Percentiles rank a stretch among this genome's conserved stretches.
These are phyloP conservation scores for Russula sp. DNA, from an alignment of 768 basidiomycete genomes.

Conservation along the genomic window DNA sequence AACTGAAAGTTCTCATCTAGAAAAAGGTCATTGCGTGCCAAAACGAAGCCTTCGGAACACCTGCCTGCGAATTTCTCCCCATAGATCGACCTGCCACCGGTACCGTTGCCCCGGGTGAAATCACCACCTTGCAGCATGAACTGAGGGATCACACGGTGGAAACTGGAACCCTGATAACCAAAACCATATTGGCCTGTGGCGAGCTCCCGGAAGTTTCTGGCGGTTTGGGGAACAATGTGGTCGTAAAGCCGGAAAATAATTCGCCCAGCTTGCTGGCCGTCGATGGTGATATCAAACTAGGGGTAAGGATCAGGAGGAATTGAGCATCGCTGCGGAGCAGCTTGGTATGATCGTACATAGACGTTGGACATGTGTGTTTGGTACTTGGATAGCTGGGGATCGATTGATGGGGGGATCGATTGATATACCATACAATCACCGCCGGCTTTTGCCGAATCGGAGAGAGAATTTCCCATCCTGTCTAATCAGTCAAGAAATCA, in stretches of 20 bases:
- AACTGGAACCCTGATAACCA: constrained; percentile 63
- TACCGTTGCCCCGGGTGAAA: constrained; percentile 60
- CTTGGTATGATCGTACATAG: constrained; percentile 31
- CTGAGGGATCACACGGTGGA: constrained; percentile 80
- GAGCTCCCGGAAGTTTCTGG: constrained; percentile 85
- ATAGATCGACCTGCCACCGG: constrained; percentile 78
- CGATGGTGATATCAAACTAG: constrained; percentile 64
- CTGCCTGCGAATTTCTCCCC: constrained; percentile 60
- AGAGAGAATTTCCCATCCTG: constrained; percentile 5
- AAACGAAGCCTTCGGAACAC: constrained; percentile 22
- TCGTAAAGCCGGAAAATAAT: constrained; percentile 87
- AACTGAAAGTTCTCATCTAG: constrained; percentile 80
- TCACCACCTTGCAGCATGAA: constrained; percentile 94
- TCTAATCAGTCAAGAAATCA: neutral
- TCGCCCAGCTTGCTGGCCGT: constrained; percentile 38
- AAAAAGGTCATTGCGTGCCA: neutral
- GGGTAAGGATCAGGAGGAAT: neutral
- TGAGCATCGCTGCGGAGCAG: neutral
- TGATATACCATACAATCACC: constrained; percentile 20
- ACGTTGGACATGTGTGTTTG: constrained; percentile 35
- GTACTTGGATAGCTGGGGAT: constrained; percentile 16
- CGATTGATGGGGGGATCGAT: constrained; percentile 10
- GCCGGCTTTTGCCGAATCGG: constrained; percentile 19
- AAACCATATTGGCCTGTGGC: constrained; percentile 69
- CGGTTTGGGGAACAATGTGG: constrained; percentile 65